These are phyloP conservation scores for Hypoxylon sp. DNA, from an alignment of 2,329 filamentous ascomycete genomes.

Conservation along the genomic window DNA sequence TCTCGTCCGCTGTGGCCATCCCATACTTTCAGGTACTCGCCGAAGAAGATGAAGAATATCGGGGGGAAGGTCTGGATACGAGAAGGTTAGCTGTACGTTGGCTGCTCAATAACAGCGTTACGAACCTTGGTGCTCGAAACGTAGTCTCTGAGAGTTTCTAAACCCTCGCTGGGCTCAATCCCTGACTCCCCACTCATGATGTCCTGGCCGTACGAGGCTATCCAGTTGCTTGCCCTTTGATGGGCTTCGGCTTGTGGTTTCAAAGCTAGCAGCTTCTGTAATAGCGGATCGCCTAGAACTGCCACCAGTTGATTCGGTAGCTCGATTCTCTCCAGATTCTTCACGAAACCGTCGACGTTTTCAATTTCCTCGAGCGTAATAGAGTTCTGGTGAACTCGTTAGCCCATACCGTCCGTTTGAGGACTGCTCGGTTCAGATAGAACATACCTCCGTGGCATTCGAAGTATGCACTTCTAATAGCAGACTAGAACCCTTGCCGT, in stretches of 20 bases:
- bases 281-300: constrained; percentile 75
- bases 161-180: constrained; percentile 60
- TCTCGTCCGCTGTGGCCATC: constrained; percentile 64
- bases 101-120: background rate
- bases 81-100: constrained; percentile 29
- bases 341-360: constrained; percentile 72
- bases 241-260: constrained; percentile 62
- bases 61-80: constrained; percentile 54
- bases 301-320: constrained; percentile 83
- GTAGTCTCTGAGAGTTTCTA: constrained; percentile 65
- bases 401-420: constrained; percentile 41
- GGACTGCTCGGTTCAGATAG: background rate
- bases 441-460: constrained; percentile 69
- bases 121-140: constrained; percentile 63
- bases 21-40: constrained; percentile 66
- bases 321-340: constrained; percentile 78
- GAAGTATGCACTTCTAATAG: constrained; percentile 78
- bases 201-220: constrained; percentile 64
- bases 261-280: constrained; percentile 79
- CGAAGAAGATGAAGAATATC: constrained; percentile 59
- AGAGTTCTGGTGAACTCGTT: constrained; percentile 56
- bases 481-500: constrained; percentile 57
- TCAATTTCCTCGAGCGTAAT: constrained; percentile 81
- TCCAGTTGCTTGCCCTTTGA: constrained; percentile 66
- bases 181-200: constrained; percentile 60